Evolutionary conservation across 2,329 filamentous ascomycete species (phyloP).

Genomic region (Arthrobotrys musiformis): DNA sequence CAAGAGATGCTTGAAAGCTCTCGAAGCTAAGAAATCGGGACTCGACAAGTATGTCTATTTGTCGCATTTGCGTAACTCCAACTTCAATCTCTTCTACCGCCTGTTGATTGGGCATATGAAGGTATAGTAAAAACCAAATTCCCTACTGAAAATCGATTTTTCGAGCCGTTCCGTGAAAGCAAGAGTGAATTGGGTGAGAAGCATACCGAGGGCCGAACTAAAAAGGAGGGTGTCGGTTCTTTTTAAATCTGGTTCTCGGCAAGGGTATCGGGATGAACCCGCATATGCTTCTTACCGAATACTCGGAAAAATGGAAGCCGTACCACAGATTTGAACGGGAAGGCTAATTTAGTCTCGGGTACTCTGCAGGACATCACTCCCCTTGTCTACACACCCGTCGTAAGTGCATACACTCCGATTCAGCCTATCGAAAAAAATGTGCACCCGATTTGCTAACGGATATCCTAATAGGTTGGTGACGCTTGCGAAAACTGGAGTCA

Average conservation of each 20-base stretch:
- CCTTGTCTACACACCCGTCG: conserved; percentile 86
- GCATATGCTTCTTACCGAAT: conserved; percentile 52
- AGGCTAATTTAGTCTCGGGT: conserved; percentile 53
- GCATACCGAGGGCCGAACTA: conserved; percentile 25
- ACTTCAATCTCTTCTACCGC: conserved; percentile 84
- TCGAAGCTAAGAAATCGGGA: conserved; percentile 74
- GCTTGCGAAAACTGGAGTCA: conserved; percentile 97
- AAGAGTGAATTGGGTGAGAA: conserved; percentile 16
- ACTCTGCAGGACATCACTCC: conserved; percentile 76
- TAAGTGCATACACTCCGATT: conserved; percentile 55
- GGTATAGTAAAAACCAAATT: conserved; percentile 61
- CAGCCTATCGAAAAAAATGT: conserved; percentile 46
- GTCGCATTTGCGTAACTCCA: conserved; percentile 77
- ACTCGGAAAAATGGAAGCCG: conserved; percentile 45
- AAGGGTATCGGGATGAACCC: conserved; percentile 55
- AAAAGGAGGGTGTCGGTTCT: conserved; percentile 33
- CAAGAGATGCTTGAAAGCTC: conserved; percentile 77
- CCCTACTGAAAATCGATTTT: background rate
- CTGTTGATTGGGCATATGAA: conserved; percentile 79
- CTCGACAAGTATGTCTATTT: conserved; percentile 89
- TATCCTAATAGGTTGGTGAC: conserved; percentile 73
- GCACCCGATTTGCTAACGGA: conserved; percentile 33
- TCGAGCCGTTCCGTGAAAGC: conserved; percentile 17
- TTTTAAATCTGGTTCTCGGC: conserved; percentile 54
- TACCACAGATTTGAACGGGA: conserved; percentile 46